Conservation (phyloP, 108 stramenopile species). For the Aurantiochytrium sp. region DNA sequence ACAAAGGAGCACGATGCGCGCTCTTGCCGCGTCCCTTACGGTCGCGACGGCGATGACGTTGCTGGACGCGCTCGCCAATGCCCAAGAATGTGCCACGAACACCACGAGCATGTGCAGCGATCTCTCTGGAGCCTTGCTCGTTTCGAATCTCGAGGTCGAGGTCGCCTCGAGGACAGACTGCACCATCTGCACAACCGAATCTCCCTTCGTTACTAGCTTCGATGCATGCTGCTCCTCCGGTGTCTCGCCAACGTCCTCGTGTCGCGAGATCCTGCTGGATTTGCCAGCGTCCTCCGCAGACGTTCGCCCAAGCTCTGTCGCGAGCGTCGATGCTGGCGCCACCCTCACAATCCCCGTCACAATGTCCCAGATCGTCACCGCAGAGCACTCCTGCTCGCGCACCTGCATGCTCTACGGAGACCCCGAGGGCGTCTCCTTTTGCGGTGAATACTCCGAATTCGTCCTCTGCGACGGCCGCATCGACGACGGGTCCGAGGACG, state of each 20-base stretch:
- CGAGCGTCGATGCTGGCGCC: neutral
- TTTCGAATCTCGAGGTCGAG: neutral
- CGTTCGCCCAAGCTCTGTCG: neutral
- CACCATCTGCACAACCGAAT: neutral
- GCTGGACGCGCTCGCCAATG: neutral
- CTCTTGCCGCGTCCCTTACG: no score
- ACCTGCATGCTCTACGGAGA: slow-evolving; percentile 11
- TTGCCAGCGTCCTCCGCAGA: neutral
- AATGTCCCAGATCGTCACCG: neutral
- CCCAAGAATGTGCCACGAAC: neutral
- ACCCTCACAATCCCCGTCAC: neutral
- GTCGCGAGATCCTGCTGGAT: neutral
- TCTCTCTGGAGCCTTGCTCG: neutral
- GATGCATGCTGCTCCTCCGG: neutral
- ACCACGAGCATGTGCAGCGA: neutral
- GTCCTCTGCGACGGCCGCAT: slow-evolving; percentile 14
- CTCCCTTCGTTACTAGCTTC: neutral
- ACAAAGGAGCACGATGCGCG: no score
- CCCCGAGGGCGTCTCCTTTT: neutral
- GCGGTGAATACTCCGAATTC: neutral
- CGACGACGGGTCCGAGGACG: neutral
- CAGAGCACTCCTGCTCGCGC: neutral
- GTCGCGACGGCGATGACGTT: no score
- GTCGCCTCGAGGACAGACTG: neutral
- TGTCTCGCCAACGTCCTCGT: neutral